phyloP scores from a whole-genome alignment of 2,329 filamentous ascomycete species.

The Proliferodiscus dingleyae region DNA sequence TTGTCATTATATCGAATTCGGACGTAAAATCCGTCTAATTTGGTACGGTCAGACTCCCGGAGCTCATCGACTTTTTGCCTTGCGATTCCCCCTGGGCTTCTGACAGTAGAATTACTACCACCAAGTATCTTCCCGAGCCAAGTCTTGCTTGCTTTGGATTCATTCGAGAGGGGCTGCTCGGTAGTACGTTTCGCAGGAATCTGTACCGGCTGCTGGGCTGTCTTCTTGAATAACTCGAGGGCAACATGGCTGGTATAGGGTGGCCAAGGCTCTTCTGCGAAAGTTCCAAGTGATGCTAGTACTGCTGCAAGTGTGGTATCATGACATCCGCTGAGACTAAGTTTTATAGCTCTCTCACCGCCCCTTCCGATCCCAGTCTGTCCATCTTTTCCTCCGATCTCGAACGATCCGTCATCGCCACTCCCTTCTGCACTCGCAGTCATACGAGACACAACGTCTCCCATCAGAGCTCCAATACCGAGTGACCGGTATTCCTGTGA shows the following conservation, averaged over 20 bases:
- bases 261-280: constrained; percentile 72
- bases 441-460: constrained; percentile 77
- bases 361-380: constrained; percentile 37
- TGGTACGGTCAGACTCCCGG: constrained; percentile 49
- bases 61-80: constrained; percentile 56
- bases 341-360: constrained; percentile 54
- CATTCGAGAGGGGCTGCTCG: constrained; percentile 1
- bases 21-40: constrained; percentile 75
- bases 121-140: constrained; percentile 27
- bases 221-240: constrained; percentile 76
- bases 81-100: constrained; percentile 45
- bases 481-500: constrained; percentile 81
- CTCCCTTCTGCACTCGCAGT: constrained; percentile 58
- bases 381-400: constrained; percentile 38
- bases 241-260: constrained; percentile 91
- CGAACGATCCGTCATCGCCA: constrained; percentile 46
- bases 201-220: constrained; percentile 28
- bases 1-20: constrained; percentile 87
- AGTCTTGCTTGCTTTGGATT: constrained; percentile 12
- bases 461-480: constrained; percentile 79
- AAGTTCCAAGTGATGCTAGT: constrained; percentile 74
- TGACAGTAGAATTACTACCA: constrained; percentile 18
- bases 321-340: constrained; percentile 82
- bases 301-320: constrained; percentile 86
- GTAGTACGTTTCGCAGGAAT: constrained; percentile 20